Evolutionary conservation across 2,329 filamentous ascomycete species (phyloP).

Genomic region (Lecanosticta acicola): DNA sequence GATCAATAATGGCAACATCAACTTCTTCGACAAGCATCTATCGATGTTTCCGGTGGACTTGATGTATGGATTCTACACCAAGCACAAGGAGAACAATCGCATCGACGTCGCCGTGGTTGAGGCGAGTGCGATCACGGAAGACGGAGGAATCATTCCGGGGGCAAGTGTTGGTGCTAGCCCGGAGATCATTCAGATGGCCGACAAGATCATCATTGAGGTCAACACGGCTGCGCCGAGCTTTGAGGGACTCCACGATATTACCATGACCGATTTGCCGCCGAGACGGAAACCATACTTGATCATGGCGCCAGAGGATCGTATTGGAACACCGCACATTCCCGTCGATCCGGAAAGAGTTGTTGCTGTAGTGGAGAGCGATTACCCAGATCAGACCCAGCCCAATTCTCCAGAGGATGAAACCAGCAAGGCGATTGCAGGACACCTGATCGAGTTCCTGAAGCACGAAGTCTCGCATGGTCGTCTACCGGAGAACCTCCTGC

Average conservation of each 20-base stretch:
- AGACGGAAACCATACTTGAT: constrained; percentile 78
- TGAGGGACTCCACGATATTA: constrained; percentile 85
- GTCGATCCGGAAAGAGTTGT: constrained; percentile 80
- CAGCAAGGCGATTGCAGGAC: constrained; percentile 66
- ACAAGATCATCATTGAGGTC: constrained; percentile 90
- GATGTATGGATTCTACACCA: constrained; percentile 71
- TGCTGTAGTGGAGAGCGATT: constrained; percentile 77
- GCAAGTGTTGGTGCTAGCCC: constrained; percentile 71
- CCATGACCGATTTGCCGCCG: constrained; percentile 78
- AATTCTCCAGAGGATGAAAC: constrained; percentile 71
- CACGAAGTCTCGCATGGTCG: constrained; percentile 76
- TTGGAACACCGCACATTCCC: constrained; percentile 75
- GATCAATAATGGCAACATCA: constrained; percentile 81
- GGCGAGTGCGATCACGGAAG: constrained; percentile 78
- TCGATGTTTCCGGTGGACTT: constrained; percentile 88
- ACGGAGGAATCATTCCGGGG: constrained; percentile 82
- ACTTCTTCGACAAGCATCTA: constrained; percentile 91
- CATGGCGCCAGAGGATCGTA: constrained; percentile 78
- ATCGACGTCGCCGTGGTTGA: constrained; percentile 78
- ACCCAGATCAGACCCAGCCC: constrained; percentile 68
- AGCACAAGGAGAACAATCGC: constrained; percentile 66
- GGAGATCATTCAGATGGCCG: constrained; percentile 82
- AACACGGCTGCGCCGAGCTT: constrained; percentile 82
- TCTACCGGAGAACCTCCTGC: constrained; percentile 69
- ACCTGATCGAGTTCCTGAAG: constrained; percentile 80